A percentile compares a stretch with the other conserved stretches of the same genome.
Conservation (phyloP, 768 basidiomycete genomes). For the Baorangia bicolor region DNA sequence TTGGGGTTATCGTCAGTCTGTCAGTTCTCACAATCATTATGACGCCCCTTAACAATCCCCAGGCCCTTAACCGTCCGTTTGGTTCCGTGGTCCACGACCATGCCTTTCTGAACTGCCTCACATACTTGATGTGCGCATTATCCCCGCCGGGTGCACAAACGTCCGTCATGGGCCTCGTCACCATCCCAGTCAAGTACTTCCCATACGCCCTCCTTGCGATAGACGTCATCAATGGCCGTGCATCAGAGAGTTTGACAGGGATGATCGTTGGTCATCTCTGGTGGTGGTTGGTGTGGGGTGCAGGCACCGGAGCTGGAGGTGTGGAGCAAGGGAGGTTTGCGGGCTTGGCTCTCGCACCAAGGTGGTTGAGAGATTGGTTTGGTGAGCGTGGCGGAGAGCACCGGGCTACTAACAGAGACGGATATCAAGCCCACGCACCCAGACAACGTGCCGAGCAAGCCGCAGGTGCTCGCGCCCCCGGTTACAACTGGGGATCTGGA, state of each 20-base stretch:
- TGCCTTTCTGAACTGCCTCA: conserved; percentile 63
- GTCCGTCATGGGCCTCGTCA: conserved; percentile 77
- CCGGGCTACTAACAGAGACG: conserved; percentile 40
- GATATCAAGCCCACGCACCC: conserved; percentile 62
- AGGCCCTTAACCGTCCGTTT: conserved; percentile 64
- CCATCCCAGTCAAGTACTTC: conserved; percentile 67
- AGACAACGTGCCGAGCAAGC: conserved; percentile 32
- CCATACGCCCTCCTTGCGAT: conserved; percentile 73
- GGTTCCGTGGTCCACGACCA: conserved; percentile 54
- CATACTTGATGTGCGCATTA: conserved; percentile 66
- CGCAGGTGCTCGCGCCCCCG: conserved; percentile 23
- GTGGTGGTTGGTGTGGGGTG: conserved; percentile 72
- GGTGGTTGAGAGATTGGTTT: conserved; percentile 54
- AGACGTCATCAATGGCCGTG: conserved; percentile 68
- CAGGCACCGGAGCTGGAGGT: conserved; percentile 40
- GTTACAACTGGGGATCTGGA: conserved; percentile 56
- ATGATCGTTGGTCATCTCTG: conserved; percentile 76
- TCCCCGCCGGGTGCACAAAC: conserved; percentile 66
- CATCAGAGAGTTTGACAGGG: conserved; percentile 61
- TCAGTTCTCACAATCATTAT: not conserved
- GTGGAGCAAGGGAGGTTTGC: conserved; percentile 38
- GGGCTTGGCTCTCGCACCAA: conserved; percentile 50
- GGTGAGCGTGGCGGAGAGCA: conserved; percentile 38
- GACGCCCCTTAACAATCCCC: not conserved
- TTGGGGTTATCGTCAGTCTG: conserved; percentile 57